Evolutionary conservation across 78 protist genomes (phyloP).

Genomic region (Anaeramoeba flamelloides): DNA sequence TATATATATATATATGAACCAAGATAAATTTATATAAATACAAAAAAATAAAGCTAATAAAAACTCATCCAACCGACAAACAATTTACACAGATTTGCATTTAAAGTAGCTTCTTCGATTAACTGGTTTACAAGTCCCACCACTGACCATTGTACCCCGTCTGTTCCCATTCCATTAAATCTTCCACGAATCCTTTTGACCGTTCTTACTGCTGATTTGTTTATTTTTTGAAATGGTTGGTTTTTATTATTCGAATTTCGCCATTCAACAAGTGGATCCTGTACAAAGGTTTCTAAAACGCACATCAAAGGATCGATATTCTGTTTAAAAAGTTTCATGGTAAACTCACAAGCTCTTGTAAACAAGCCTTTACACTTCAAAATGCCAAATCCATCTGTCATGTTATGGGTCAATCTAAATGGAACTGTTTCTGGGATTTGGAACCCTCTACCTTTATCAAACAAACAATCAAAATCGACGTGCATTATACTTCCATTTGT

Average conservation of each 20-base stretch:
- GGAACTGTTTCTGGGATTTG: conserved; percentile 67
- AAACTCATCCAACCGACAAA: not conserved
- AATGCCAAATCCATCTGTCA: conserved; percentile 69
- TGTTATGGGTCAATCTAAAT: conserved; percentile 76
- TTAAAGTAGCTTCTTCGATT: not conserved
- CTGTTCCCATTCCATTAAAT: not conserved
- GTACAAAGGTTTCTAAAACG: conserved; percentile 63
- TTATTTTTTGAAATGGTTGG: not conserved
- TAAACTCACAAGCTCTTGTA: conserved; percentile 41
- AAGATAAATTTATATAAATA: too few relatives aligned
- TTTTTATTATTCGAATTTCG: too few relatives aligned
- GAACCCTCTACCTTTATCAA: conserved; percentile 61
- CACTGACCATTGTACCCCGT: not conserved
- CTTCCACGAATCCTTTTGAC: not conserved
- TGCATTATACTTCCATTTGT: conserved; percentile 57
- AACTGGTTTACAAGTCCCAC: conserved; percentile 28
- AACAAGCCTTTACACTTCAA: conserved; percentile 52
- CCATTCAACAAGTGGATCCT: conserved; percentile 79
- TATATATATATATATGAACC: too few relatives aligned
- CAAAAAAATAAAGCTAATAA: not conserved
- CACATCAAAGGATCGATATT: conserved; percentile 50
- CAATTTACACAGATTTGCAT: not conserved
- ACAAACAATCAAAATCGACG: conserved; percentile 78
- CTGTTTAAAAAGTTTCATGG: conserved; percentile 38
- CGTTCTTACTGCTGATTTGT: not conserved